Evolutionary conservation across 768 basidiomycete species (phyloP).

Genomic region (Serendipita vermifera): DNA sequence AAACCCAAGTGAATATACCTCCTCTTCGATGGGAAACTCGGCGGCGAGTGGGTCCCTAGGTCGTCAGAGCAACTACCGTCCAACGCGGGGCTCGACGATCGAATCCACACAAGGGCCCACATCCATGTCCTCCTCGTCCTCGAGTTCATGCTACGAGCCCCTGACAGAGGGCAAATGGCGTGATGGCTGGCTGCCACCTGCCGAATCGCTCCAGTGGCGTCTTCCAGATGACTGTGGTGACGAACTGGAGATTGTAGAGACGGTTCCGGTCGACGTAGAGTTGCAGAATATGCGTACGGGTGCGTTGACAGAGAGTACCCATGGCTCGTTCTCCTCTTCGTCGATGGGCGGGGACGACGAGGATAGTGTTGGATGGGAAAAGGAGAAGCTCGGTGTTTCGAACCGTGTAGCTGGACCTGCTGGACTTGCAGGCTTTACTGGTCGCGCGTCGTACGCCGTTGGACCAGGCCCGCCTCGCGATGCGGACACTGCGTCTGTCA

Average conservation of each 20-base stretch:
- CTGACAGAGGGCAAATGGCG: neutral
- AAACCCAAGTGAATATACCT: neutral
- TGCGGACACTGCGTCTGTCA: no score
- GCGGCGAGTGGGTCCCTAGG: neutral
- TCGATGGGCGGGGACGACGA: no score
- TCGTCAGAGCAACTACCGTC: neutral
- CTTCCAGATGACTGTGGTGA: constrained; percentile 1
- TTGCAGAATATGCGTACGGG: no score
- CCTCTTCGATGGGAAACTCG: neutral
- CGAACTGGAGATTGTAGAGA: constrained; percentile 7
- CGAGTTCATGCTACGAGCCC: no score
- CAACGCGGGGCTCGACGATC: neutral
- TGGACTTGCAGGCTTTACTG: no score
- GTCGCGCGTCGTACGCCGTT: no score
- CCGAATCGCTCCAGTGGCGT: neutral
- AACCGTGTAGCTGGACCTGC: no score
- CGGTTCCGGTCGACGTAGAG: neutral
- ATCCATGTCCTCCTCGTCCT: neutral
- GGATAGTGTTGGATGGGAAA: no score
- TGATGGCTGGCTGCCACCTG: constrained; percentile 1
- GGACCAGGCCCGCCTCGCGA: no score
- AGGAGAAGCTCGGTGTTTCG: no score
- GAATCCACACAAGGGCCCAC: neutral
- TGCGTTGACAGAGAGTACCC: no score
- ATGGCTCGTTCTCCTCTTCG: no score